Base-by-base conservation (phyloP, 2,329 filamentous ascomycete species). In the Geoglossum cookeanum region DNA sequence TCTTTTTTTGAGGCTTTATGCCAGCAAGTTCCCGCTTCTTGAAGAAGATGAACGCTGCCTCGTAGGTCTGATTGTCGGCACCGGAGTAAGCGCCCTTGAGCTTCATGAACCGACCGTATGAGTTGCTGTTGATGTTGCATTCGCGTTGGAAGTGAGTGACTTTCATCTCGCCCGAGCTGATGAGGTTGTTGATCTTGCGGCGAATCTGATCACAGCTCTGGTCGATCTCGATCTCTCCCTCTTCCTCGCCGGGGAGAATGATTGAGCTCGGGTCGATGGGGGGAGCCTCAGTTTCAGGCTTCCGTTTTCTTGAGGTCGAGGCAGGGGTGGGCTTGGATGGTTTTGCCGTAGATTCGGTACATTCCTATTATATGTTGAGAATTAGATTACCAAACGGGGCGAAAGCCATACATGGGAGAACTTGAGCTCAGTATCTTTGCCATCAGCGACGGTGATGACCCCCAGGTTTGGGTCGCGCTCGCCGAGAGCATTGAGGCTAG, bases 21-120 rank as follows among this genome's bases (percentile, higher is more conserved):
- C 75, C 75, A 33, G 71, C 68, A 35, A 75, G 62, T 62, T 80
- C 74, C 37, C 75, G 69, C 62, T 71, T 72, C 63, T 74, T 74
- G 69, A 80, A 80, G 65, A 72, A 75, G 13, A 45, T 37, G 59
- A 65, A 68, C 15, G 72, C 71, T 6, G 66, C 65, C 3, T 39
- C 32, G 60, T 70, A 73, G 1, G 67, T 67, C 57, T 68, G 66
- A 59, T 64, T 68, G 8, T 59, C 59, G 11, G 62, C 59, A 35
- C 72, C 72, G 7, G 69, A 65, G 59, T 68, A 65, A 3, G 67
- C 64, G 4, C 74, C 74, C 29, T 65, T 71, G 63, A 72, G 71
- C n/a, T 68, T 67, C 71, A 79, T 74, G 64, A 80, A 81, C 4
- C 59, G 61, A n/a, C 61, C 60, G 60, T 73, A 73, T 6, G 67